Base-by-base conservation (phyloP, 1,284 basidiomycete genomes). In the Prillingera fragicola region DNA sequence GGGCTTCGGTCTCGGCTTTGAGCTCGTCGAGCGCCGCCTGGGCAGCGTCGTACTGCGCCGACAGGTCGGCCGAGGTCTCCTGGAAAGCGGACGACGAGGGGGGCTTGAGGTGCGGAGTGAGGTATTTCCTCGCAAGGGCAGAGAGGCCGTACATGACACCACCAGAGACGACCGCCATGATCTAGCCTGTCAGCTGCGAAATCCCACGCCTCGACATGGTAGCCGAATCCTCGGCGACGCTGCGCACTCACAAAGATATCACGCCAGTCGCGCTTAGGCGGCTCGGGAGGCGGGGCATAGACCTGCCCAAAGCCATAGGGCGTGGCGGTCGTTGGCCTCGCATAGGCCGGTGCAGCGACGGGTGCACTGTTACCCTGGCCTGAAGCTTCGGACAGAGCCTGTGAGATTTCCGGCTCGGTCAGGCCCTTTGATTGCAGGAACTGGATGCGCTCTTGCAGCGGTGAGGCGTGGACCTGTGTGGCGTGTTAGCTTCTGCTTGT, bases 391-490 rank as follows among this genome's bases (percentile, higher is more conserved):
- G 78, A 77, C 56, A 97, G 71, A 5, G 90, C 94, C 43, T 82
- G 76, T 68, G 96, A 88, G 52, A 97, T 92, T 72, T 98, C 94
- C 12, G 77, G 66, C 14, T 78, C 77, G 1, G 81, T 84, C 21
- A 98, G 75, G 2, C 94, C 94, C 69, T 97, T 97, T 5, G 88
- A 85, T 63, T 96, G 86, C 19, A 98, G 79, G 74, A 97, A 98
- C 60, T 88, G 83, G 39, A 98, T 80, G 38, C 87, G 80, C 66
- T 94, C 87, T 5, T 84, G 78, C 25, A 96, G 72, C 2, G 89
- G 76, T 2, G 89, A 87, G 22, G 81, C 75, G 64, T 71, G 63
- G 21, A 77, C 73, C 64, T 65, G 48, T 1, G 12, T 29, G 33
- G 26, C 14, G 24, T 32, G 40, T 29, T 2, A 29, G 41, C 31